phyloP scores from a whole-genome alignment of 176 grass and related monocot genomes.

The Neostapfia colusana region DNA sequence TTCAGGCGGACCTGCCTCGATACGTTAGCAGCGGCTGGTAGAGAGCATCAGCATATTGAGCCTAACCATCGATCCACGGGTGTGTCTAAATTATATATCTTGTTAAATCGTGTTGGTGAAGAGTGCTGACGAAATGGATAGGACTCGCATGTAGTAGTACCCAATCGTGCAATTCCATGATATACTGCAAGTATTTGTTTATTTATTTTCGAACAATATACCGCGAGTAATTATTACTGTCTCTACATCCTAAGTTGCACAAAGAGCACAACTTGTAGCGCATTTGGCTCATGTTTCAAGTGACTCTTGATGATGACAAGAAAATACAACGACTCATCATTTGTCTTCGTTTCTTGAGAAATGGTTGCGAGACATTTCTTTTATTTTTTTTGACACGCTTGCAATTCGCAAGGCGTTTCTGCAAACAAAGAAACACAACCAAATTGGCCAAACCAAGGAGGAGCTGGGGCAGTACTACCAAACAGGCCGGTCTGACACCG shows the following conservation, averaged over 20 bases:
- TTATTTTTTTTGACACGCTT: too few relatives aligned
- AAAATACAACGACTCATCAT: neutral
- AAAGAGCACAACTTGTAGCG: neutral
- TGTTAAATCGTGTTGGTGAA: neutral
- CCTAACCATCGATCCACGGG: neutral
- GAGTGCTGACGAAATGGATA: neutral
- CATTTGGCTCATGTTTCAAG: neutral
- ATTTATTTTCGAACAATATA: too few relatives aligned
- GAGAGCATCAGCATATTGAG: neutral
- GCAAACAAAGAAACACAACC: neutral
- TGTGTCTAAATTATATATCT: neutral
- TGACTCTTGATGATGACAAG: neutral
- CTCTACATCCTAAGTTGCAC: neutral
- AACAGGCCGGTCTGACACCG: too few relatives aligned
- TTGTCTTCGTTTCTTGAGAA: neutral
- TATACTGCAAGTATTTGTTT: too few relatives aligned
- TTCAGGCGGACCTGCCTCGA: constrained; percentile 1
- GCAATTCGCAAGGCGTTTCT: neutral
- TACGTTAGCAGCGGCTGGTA: constrained; percentile 29
- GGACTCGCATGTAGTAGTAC: neutral
- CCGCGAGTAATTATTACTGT: neutral
- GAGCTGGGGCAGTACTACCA: neutral
- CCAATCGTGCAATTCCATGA: too few relatives aligned
- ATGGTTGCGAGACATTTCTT: neutral
- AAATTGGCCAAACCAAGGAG: neutral